Conservation (phyloP, 192 early-diverging fungal genomes). For the Geranomyces michiganensis region DNA sequence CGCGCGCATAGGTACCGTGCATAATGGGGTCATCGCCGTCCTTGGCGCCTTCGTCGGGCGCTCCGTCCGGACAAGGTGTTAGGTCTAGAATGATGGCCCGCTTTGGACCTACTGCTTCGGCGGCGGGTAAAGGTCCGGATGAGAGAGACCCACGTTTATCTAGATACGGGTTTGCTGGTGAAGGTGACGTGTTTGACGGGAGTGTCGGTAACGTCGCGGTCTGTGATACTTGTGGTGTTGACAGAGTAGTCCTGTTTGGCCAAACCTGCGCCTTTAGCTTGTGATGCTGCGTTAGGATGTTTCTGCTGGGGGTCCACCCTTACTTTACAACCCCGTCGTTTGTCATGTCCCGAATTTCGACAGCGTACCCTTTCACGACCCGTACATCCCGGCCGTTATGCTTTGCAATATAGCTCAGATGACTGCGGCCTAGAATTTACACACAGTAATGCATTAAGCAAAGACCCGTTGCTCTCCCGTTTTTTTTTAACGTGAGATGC, state of each 20-base stretch:
- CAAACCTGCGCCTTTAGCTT: too few relatives aligned
- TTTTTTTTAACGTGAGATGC: neutral
- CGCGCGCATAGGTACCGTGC: neutral
- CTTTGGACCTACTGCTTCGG: neutral
- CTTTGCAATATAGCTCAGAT: conserved; percentile 21
- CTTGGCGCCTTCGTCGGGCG: neutral
- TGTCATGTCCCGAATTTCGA: conserved; percentile 14
- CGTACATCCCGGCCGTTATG: conserved; percentile 27
- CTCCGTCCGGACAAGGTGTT: neutral
- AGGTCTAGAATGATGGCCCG: conserved; percentile 4
- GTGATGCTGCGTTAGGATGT: too few relatives aligned
- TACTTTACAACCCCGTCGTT: neutral
- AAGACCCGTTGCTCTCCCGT: neutral
- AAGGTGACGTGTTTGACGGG: neutral
- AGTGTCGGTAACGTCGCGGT: neutral
- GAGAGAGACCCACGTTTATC: neutral
- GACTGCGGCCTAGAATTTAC: conserved; percentile 21
- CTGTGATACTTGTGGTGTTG: neutral
- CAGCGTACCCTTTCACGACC: conserved; percentile 24
- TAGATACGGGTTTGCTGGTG: neutral
- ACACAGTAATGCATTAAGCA: neutral
- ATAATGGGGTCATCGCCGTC: neutral
- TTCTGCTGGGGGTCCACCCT: neutral
- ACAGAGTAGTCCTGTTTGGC: neutral
- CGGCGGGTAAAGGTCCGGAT: neutral